Evolutionary conservation across 1,139 yeast species (phyloP).

Genomic region (Geotrichum klebahnii): DNA sequence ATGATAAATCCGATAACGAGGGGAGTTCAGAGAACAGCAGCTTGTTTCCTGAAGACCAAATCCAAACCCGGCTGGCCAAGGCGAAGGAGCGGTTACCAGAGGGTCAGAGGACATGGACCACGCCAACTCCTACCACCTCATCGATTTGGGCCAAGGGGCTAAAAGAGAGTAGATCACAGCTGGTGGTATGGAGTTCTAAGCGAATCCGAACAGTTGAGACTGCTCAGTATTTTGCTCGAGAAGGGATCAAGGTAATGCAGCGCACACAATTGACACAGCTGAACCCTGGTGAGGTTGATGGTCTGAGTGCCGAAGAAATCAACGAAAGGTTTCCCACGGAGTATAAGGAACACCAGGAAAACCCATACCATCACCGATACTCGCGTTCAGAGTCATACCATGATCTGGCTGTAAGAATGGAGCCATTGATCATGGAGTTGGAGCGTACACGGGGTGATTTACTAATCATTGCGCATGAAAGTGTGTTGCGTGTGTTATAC

Average conservation of each 20-base stretch:
- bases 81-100: constrained; percentile 19
- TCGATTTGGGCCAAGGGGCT: constrained; percentile 38
- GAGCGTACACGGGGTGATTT: constrained; percentile 88
- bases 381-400: constrained; percentile 94
- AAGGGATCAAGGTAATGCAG: constrained; percentile 19
- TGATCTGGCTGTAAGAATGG: constrained; percentile 90
- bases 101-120: constrained; percentile 21
- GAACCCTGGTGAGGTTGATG: constrained; percentile 87
- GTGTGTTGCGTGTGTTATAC: constrained; percentile 79
- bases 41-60: constrained; percentile 33
- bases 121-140: constrained; percentile 22
- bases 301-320: constrained; percentile 58
- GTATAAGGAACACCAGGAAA: constrained; percentile 58
- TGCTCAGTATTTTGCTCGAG: constrained; percentile 55
- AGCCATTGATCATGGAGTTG: constrained; percentile 87
- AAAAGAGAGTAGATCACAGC: constrained; percentile 18
- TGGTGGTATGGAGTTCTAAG: constrained; percentile 86
- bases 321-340: constrained; percentile 61
- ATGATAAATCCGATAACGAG: neutral
- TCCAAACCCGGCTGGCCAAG: constrained; percentile 22
- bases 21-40: neutral
- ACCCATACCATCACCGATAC: constrained; percentile 89
- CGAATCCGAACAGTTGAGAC: constrained; percentile 79
- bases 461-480: constrained; percentile 87
- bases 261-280: constrained; percentile 80